Evolutionary conservation across 2,329 filamentous ascomycete genomes (phyloP), one percentile per base, ranked within the genome.

Genomic region (Pseudogymnoascus sp.): DNA sequence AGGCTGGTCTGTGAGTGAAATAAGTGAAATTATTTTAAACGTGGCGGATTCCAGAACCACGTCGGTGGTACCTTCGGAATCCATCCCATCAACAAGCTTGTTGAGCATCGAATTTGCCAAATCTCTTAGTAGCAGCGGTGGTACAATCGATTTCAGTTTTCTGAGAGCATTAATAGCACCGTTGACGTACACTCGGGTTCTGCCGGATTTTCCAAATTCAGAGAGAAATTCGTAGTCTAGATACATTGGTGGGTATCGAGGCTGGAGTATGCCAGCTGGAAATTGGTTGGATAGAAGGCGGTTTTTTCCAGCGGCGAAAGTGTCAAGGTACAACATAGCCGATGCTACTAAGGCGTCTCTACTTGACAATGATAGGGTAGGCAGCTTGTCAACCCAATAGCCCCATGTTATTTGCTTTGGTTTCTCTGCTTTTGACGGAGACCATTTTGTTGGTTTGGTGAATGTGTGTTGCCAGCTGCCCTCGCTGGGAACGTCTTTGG

Each of bases 201-300:
- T 51, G 44, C 27, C 15, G n/a, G 44, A 51, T 31, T 51, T 51
- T 15, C 27, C 44, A n/a, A n/a, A 7, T 29, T n/a, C n/a, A n/a
- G 44, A 51, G 27, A 51, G 44, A 51, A 51, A 51, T 15, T 31
- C 44, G 44, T 51, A 51, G 8, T 29, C 27, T 15, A 51, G 27
- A 13, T 51, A 51, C 44, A 51, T 51, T 5, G 44, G 25, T 10
- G 44, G 44, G n/a, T 51, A 51, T 51, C 44, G 25, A 31, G 44
- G 44, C 29, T 51, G 44, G 27, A 29, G 25, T 29, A 10, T n/a
- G 15, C 44, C 13, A 4, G 44, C 27, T 13, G 44, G 44, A 51
- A 51, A 51, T 51, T 51, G 44, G 44, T 51, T 51, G 44, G 44
- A 51, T 29, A 31, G 25, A 29, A 51, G 44, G 31, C 44, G 44